Conservation (phyloP, 441 rosid genomes). For the Erysimum pusillum region DNA sequence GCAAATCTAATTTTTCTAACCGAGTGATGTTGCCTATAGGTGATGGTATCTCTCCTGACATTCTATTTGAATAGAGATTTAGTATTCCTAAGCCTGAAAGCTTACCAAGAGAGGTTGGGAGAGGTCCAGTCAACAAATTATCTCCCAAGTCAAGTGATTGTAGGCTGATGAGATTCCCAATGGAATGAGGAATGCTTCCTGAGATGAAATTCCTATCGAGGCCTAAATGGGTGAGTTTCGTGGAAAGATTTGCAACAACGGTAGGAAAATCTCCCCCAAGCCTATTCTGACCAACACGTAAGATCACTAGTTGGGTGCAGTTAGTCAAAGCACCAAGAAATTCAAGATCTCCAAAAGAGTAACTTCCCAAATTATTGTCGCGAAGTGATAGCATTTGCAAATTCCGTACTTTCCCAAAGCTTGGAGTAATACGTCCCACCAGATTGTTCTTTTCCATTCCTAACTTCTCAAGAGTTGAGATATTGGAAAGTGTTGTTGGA, state of each 20-base stretch:
- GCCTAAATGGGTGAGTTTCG: neutral
- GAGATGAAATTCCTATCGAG: neutral
- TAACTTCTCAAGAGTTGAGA: neutral
- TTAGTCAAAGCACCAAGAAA: neutral
- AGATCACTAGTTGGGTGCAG: neutral
- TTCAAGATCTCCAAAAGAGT: neutral
- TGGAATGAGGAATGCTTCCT: slow-evolving; percentile 1
- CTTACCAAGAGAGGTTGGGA: slow-evolving; percentile 16
- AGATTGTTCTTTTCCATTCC: neutral
- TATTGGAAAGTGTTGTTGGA: slow-evolving; percentile 3
- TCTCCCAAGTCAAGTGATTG: neutral
- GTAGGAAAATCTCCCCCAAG: slow-evolving; percentile 5
- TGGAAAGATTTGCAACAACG: neutral
- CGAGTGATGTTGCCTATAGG: slow-evolving; percentile 38
- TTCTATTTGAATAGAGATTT: neutral
- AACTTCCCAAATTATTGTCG: neutral
- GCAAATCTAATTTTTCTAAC: neutral
- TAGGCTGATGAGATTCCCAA: slow-evolving; percentile 15
- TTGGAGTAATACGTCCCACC: neutral
- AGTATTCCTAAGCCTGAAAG: neutral
- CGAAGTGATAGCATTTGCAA: neutral
- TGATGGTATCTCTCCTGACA: slow-evolving; percentile 2
- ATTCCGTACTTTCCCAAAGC: neutral
- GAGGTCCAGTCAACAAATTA: neutral
- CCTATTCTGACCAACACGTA: neutral